phyloP scores from a whole-genome alignment of 202 grass and related monocot species.

The Digitaria exilis region DNA sequence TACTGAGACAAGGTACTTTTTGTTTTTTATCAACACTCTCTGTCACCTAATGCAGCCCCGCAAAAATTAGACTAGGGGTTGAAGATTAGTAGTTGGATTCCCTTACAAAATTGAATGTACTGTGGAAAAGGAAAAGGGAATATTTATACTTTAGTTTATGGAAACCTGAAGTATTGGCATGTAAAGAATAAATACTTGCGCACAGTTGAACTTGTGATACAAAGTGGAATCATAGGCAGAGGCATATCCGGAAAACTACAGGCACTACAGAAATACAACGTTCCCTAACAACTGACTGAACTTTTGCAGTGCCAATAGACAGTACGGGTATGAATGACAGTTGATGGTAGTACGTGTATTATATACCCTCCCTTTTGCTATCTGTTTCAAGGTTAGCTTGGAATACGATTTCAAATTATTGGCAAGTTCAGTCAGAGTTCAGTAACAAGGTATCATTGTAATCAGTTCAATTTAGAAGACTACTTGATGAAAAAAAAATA shows the following conservation, averaged over 20 bases:
- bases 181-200: not conserved
- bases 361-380: not conserved
- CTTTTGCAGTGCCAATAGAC: not conserved
- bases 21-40: not conserved
- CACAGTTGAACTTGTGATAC: conserved; percentile 5
- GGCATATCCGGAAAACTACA: not conserved
- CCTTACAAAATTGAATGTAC: conserved; percentile 26
- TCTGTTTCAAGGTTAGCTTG: not conserved
- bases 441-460: conserved; percentile 1
- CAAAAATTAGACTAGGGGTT: conserved; percentile 15
- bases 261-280: not conserved
- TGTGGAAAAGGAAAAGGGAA: not conserved
- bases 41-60: conserved; percentile 18
- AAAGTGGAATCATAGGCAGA: conserved; percentile 2
- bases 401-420: conserved; percentile 21
- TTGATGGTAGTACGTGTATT: not conserved
- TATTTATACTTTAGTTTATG: not conserved
- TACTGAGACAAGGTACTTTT: conserved; percentile 19
- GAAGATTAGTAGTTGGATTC: conserved; percentile 11
- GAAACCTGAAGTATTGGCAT: conserved; percentile 5
- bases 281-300: not conserved
- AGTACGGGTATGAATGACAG: not conserved
- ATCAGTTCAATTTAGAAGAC: not conserved
- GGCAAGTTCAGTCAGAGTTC: not conserved
- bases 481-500: not conserved